Conservation (phyloP, 352 stramenopile genomes). For the Thraustochytrium striatum region DNA sequence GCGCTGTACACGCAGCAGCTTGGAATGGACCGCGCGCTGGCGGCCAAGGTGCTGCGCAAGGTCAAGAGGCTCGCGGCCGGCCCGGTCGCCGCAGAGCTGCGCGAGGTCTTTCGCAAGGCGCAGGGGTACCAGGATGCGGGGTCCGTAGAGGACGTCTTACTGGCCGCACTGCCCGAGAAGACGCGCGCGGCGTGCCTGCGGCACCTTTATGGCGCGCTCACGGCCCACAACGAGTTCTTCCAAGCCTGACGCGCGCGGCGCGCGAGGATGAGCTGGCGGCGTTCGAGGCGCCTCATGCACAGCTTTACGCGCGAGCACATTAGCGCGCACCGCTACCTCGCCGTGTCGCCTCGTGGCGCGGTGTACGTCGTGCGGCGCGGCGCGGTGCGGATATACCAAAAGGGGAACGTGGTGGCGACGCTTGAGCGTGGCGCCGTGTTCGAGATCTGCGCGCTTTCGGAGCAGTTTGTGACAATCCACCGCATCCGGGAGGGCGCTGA, state of each 20-base stretch:
- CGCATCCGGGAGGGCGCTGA: neutral
- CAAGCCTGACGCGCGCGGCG: slow-evolving; percentile 4
- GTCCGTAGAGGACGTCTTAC: slow-evolving; percentile 7
- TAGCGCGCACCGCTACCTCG: slow-evolving; percentile 10
- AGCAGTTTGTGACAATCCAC: slow-evolving; percentile 41
- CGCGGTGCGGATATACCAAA: slow-evolving; percentile 20
- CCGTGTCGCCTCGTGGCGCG: slow-evolving; percentile 27
- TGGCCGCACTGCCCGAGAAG: slow-evolving; percentile 14
- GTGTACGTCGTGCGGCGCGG: slow-evolving; percentile 26
- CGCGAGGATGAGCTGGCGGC: slow-evolving; percentile 11
- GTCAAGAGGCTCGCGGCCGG: neutral
- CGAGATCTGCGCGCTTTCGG: slow-evolving; percentile 10
- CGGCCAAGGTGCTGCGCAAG: slow-evolving; percentile 35
- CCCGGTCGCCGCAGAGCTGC: neutral
- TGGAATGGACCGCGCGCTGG: slow-evolving; percentile 6
- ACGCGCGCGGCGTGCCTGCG: slow-evolving; percentile 28
- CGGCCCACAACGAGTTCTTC: slow-evolving; percentile 34
- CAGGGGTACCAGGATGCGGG: slow-evolving; percentile 2
- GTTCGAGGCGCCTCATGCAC: slow-evolving; percentile 24
- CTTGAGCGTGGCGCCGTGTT: slow-evolving; percentile 19
- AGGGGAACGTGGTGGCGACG: slow-evolving; percentile 22
- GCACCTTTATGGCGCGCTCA: neutral
- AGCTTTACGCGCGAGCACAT: slow-evolving; percentile 32
- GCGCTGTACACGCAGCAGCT: slow-evolving; percentile 18
- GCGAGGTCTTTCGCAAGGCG: neutral